A percentile compares a stretch with the other conserved stretches of the same genome.
Evolutionary conservation across 1,139 yeast genomes (phyloP).

Genomic region (Taphrina sp.): DNA sequence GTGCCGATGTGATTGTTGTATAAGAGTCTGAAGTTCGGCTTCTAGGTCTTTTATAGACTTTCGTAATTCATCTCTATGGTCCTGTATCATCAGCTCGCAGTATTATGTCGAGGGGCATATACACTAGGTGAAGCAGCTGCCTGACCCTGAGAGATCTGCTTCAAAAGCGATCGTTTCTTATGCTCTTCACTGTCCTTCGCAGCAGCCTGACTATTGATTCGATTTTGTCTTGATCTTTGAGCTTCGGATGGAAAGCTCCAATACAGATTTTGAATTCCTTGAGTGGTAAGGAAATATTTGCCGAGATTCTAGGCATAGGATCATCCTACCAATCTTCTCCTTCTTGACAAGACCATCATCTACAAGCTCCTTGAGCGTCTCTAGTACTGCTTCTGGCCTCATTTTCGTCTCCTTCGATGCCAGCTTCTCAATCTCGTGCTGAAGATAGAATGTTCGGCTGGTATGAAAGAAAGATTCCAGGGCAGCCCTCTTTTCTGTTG

Average conservation of each 20-base stretch:
- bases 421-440: slow-evolving; percentile 33
- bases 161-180: not conserved
- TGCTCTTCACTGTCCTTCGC: not conserved
- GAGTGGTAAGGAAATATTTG: not conserved
- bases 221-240: not conserved
- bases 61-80: no score
- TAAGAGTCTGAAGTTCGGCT: no score
- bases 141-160: not conserved
- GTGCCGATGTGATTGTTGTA: no score
- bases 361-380: slow-evolving; percentile 32
- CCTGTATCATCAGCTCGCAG: no score
- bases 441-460: slow-evolving; percentile 17
- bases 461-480: slow-evolving; percentile 29
- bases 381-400: slow-evolving; percentile 30
- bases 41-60: not conserved
- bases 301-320: not conserved
- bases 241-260: slow-evolving; percentile 25
- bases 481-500: slow-evolving; percentile 31
- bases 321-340: slow-evolving; percentile 33
- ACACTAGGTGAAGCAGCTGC: no score
- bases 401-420: slow-evolving; percentile 29
- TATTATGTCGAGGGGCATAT: no score
- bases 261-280: slow-evolving; percentile 12
- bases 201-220: no score
- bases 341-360: slow-evolving; percentile 34